Base-by-base conservation (phyloP, 768 basidiomycete species). In the Polyporus arcularius region DNA sequence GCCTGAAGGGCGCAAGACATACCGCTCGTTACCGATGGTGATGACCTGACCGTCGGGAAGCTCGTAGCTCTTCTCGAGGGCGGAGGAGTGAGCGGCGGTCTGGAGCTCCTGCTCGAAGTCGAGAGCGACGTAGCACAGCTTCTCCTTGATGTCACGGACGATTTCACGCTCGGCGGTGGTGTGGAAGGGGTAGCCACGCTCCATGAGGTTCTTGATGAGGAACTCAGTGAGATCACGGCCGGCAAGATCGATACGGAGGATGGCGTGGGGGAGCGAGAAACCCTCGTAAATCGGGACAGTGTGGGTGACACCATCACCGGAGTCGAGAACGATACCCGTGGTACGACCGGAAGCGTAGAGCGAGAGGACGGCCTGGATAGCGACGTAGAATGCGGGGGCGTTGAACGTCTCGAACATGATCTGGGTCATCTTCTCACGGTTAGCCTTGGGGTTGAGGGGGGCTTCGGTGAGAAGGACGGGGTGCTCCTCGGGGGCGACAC, bases 331-430 rank as follows among this genome's bases (percentile, higher is more conserved):
- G 74, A 87, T 86, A 82, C 86, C 86, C 58, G 86, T 88, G 56
- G 86, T 87, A 72, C 86, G 82, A 71, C 86, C 86, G 50, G 85
- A 86, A 38, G 86, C 86, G 75, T 87, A 87, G 40, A 86, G 81
- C 49, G 91, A 93, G 41, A 96, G 83, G 56, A 94, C 92, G 73
- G 92, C 92, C 79, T 96, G 93, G 76, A 94, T 93, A 55, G 89
- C 83, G 67, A 94, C 91, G 81, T 94, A 94, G 83, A 94, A 92
- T 11, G 93, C 92, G 60, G 92, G 93, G 14, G 87, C 88, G 75
- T 94, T 94, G 85, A 94, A 94, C 12, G 92, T 95, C 80, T 95
- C 92, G 76, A 95, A 95, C 92, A 94, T 94, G 85, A 93, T 94
- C 76, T 95, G 92, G 65, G 92, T 94, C 89, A 90, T 93, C 84